Evolutionary conservation across 169 alveolate species (phyloP).

Genomic region (Plasmodium reichenowi): DNA sequence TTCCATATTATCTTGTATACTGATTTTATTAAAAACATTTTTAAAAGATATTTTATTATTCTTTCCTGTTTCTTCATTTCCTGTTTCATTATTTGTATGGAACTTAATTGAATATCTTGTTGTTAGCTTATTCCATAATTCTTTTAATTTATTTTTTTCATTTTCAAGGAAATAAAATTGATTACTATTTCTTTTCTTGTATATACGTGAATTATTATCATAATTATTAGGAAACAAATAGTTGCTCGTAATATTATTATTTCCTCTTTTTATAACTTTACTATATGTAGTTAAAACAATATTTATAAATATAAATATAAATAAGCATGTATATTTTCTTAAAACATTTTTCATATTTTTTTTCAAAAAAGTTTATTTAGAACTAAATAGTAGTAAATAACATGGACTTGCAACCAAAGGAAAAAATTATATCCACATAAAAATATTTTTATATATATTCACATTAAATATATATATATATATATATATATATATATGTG

Average conservation of each 20-base stretch:
- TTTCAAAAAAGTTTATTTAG: too few relatives aligned
- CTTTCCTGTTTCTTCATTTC: background rate
- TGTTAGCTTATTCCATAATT: slow-evolving; percentile 29
- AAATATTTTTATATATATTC: background rate
- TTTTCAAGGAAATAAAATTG: slow-evolving; percentile 30
- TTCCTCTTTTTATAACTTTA: background rate
- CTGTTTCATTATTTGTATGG: background rate
- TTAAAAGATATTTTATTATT: slow-evolving; percentile 2
- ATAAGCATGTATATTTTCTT: slow-evolving; percentile 1
- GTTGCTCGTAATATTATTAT: background rate
- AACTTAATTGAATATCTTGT: background rate
- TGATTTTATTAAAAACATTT: slow-evolving; percentile 10
- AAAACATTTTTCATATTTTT: slow-evolving; percentile 74
- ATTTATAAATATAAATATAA: slow-evolving; percentile 10
- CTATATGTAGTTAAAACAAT: background rate
- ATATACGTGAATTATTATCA: background rate
- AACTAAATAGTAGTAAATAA: too few relatives aligned
- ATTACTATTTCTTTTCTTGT: slow-evolving; percentile 2
- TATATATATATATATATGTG: slow-evolving; percentile 7
- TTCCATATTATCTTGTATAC: slow-evolving; percentile 15
- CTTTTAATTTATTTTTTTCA: slow-evolving; percentile 58
- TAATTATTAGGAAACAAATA: slow-evolving; percentile 6
- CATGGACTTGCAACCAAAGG: background rate
- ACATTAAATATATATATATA: slow-evolving; percentile 1
- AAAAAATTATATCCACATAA: background rate